A percentile compares a stretch with the other conserved stretches of the same genome.
phyloP scores from a whole-genome alignment of 495 filamentous ascomycete species.

The Acidomyces sp. region DNA sequence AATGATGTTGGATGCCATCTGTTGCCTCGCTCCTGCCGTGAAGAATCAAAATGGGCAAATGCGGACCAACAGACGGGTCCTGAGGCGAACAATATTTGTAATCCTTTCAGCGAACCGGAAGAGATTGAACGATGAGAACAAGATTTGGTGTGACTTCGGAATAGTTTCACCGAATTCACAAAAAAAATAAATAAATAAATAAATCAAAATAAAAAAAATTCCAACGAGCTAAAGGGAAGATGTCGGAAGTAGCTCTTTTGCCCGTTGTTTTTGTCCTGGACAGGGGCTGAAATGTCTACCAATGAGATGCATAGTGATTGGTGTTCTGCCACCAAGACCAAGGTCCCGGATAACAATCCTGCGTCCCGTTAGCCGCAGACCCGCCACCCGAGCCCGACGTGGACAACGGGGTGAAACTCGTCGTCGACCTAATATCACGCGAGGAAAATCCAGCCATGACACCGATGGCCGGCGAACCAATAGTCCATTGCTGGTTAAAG shows the following conservation, averaged over 20 bases:
- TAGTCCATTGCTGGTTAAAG: conserved; percentile 43
- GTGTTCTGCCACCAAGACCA: conserved; percentile 2
- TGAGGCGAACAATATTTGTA: neutral
- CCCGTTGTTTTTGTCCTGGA: too few relatives aligned
- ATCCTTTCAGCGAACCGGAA: neutral
- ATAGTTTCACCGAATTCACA: too few relatives aligned
- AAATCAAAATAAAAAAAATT: too few relatives aligned
- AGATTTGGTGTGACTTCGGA: neutral
- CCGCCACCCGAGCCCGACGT: neutral
- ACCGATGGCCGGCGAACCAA: conserved; percentile 3
- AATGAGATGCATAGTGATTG: neutral
- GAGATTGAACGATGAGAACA: neutral
- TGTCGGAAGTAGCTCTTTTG: too few relatives aligned
- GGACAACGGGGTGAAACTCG: conserved; percentile 4
- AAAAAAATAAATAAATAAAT: too few relatives aligned
- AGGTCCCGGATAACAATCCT: neutral
- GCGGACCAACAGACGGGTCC: too few relatives aligned
- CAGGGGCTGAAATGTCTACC: too few relatives aligned
- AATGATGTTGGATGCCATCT: too few relatives aligned
- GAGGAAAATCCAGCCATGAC: conserved; percentile 17
- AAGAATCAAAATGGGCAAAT: too few relatives aligned
- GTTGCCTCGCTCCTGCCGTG: too few relatives aligned
- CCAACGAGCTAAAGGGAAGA: too few relatives aligned
- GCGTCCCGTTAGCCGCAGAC: neutral
- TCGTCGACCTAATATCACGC: conserved; percentile 12